A percentile compares a stretch with the other conserved stretches of the same genome.
These are phyloP conservation scores for Lachancea kluyveri DNA, from an alignment of 805 yeast species.

Conservation along the genomic window DNA sequence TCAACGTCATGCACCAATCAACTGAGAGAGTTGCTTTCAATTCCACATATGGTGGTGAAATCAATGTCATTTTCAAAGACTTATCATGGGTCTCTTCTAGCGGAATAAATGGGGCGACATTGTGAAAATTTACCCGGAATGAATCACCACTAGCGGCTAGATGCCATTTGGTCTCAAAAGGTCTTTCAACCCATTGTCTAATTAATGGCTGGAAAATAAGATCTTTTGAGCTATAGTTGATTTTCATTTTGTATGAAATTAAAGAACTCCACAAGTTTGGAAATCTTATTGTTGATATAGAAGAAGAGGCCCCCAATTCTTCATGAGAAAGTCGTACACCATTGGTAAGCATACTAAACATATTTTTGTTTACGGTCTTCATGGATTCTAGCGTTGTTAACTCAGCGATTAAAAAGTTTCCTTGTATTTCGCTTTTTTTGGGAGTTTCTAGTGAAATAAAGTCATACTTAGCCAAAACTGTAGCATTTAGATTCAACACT, in stretches of 20 bases:
- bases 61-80: constrained; percentile 17
- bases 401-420: constrained; percentile 21
- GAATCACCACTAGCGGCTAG: constrained; percentile 40
- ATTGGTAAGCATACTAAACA: constrained; percentile 12
- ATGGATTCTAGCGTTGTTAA: constrained; percentile 4
- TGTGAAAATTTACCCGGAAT: constrained; percentile 44
- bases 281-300: constrained; percentile 17
- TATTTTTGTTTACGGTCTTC: constrained; percentile 3
- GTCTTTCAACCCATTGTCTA: constrained; percentile 59
- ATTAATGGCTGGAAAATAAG: constrained; percentile 53
- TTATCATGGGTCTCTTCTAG: constrained; percentile 16
- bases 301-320: not conserved
- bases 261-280: constrained; percentile 27
- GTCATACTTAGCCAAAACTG: constrained; percentile 39
- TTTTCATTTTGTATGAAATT: constrained; percentile 17
- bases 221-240: constrained; percentile 8
- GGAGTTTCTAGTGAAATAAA: constrained; percentile 43
- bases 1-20: constrained; percentile 42
- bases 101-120: constrained; percentile 67
- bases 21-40: constrained; percentile 14
- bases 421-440: constrained; percentile 5
- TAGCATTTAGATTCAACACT: constrained; percentile 38
- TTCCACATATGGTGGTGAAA: constrained; percentile 17
- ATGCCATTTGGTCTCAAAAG: constrained; percentile 78
- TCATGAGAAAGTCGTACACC: too few relatives aligned